Evolutionary conservation across 2,329 filamentous ascomycete species (phyloP).

Genomic region (Talaromyces islandicus): DNA sequence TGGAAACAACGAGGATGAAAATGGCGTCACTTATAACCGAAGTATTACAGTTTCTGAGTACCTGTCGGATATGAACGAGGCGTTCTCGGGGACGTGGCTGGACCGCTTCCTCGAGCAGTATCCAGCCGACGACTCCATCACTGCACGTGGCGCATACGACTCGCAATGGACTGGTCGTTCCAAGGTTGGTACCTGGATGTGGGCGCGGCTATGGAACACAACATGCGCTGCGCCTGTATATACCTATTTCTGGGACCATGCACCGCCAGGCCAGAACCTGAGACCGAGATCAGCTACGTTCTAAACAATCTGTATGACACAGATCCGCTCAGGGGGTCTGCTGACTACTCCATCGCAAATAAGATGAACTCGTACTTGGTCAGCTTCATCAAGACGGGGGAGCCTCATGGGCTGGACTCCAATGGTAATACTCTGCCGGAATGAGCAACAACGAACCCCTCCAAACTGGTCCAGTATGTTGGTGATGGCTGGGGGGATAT

Average conservation of each 20-base stretch:
- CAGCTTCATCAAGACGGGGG: constrained; percentile 25
- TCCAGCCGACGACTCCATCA: constrained; percentile 4
- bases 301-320: constrained; percentile 23
- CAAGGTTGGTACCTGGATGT: constrained; percentile 21
- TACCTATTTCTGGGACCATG: constrained; percentile 24
- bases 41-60: constrained; percentile 14
- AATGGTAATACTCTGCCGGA: not conserved
- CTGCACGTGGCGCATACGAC: constrained; percentile 17
- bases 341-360: constrained; percentile 18
- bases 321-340: constrained; percentile 14
- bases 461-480: not conserved
- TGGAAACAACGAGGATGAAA: constrained; percentile 25
- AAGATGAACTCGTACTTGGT: constrained; percentile 25
- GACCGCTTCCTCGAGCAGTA: constrained; percentile 17
- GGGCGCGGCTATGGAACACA: constrained; percentile 16
- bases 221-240: constrained; percentile 16
- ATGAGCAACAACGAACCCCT: not conserved
- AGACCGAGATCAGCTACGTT: constrained; percentile 24
- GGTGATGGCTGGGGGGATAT: not conserved
- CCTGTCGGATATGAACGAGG: not conserved
- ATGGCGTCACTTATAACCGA: constrained; percentile 17
- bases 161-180: constrained; percentile 19
- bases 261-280: constrained; percentile 18
- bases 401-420: constrained; percentile 20
- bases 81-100: not conserved